Conservation (phyloP, 805 yeast species). For the Priceomyces haplophilus region DNA sequence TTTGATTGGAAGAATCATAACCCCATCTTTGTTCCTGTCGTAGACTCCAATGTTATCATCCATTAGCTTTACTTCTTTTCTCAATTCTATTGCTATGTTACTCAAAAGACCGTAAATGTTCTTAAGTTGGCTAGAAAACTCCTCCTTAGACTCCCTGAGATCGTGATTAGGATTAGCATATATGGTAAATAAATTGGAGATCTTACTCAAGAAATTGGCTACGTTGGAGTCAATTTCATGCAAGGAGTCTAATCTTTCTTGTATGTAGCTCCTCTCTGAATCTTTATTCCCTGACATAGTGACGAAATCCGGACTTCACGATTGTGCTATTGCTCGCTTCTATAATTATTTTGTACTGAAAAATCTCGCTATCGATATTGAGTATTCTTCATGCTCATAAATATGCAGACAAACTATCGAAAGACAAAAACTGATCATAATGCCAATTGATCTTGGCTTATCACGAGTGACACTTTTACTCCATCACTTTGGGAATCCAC, state of each 20-base stretch:
- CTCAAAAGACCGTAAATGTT: constrained; percentile 55
- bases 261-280: constrained; percentile 35
- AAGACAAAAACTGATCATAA: constrained; percentile 4
- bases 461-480: constrained; percentile 32
- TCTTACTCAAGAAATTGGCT: constrained; percentile 47
- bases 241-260: constrained; percentile 50
- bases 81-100: constrained; percentile 53
- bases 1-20: constrained; percentile 62
- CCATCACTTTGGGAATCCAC: constrained; percentile 64
- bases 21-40: constrained; percentile 40
- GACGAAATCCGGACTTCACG: too few species aligned
- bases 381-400: neutral
- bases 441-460: constrained; percentile 42
- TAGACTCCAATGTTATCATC: constrained; percentile 56
- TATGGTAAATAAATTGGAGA: constrained; percentile 47
- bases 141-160: constrained; percentile 26
- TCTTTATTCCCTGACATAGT: constrained; percentile 9
- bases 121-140: constrained; percentile 43
- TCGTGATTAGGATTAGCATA: constrained; percentile 28
- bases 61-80: constrained; percentile 64
- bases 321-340: too few species aligned
- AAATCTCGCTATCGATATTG: too few species aligned
- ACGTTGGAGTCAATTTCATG: constrained; percentile 51
- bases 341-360: too few species aligned
- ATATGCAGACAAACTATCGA: neutral